These are phyloP conservation scores for Auricularia sp. DNA, from an alignment of 768 basidiomycete species.

Conservation along the genomic window DNA sequence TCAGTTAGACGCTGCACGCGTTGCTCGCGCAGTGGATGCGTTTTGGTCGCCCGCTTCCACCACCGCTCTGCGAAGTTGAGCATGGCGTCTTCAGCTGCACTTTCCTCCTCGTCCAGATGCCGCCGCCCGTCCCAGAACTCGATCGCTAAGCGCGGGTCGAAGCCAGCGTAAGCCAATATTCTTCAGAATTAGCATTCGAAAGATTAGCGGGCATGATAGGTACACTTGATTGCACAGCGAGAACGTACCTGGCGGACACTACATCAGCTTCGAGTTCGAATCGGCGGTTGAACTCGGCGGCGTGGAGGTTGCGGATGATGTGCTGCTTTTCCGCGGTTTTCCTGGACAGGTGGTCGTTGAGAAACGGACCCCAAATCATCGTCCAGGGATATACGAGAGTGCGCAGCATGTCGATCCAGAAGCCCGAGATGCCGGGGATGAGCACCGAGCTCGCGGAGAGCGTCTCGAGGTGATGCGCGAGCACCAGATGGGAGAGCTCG, in stretches of 20 bases:
- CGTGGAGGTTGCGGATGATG: neutral
- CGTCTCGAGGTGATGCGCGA: conserved; percentile 84
- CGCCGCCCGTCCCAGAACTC: conserved; percentile 49
- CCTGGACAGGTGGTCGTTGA: conserved; percentile 70
- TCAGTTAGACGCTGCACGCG: neutral
- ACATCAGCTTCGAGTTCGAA: conserved; percentile 92
- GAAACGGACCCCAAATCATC: conserved; percentile 64
- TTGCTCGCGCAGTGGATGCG: neutral
- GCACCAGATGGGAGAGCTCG: conserved; percentile 83
- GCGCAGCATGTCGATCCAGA: neutral
- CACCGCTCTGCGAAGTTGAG: neutral
- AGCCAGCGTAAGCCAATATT: conserved; percentile 83
- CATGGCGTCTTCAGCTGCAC: conserved; percentile 12
- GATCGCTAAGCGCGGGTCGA: conserved; percentile 74
- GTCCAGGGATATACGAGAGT: neutral
- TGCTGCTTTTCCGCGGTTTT: neutral
- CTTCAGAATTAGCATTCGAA: conserved; percentile 26
- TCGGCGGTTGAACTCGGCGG: conserved; percentile 27
- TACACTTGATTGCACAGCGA: neutral
- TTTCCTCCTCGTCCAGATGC: conserved; percentile 27
- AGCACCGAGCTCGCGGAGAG: conserved; percentile 58
- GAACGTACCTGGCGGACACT: conserved; percentile 64
- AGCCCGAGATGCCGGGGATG: conserved; percentile 79
- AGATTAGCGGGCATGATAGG: neutral
- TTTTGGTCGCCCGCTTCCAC: neutral